phyloP scores from a whole-genome alignment of 768 basidiomycete species.

The Phaeotremella fagi region DNA sequence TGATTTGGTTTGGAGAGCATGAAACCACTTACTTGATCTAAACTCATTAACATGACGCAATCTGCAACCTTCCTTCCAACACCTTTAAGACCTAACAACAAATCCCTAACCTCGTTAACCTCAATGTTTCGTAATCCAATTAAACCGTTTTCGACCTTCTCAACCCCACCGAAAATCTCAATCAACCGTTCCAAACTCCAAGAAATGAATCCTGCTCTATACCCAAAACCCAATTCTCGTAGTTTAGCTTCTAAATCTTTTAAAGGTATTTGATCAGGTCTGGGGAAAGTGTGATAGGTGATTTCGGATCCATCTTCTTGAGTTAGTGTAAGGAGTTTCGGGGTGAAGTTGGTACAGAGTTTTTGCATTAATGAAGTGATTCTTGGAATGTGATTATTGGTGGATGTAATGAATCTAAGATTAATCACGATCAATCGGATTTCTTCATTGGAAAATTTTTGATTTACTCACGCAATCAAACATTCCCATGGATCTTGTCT shows the following conservation, averaged over 20 bases:
- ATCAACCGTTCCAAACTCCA: constrained; percentile 34
- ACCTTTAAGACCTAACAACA: constrained; percentile 75
- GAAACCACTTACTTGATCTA: constrained; percentile 65
- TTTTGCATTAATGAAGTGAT: constrained; percentile 90
- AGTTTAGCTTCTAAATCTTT: constrained; percentile 59
- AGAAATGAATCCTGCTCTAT: constrained; percentile 82
- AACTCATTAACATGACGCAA: constrained; percentile 84
- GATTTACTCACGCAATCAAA: constrained; percentile 74
- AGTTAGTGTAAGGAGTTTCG: constrained; percentile 58
- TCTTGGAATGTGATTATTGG: constrained; percentile 91
- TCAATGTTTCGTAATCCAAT: constrained; percentile 47
- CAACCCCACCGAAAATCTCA: constrained; percentile 19
- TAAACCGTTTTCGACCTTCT: constrained; percentile 25
- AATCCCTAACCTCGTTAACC: constrained; percentile 63
- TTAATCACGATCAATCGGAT: too few relatives aligned
- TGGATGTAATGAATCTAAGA: constrained; percentile 88
- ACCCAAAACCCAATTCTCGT: constrained; percentile 86
- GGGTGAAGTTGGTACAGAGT: constrained; percentile 72
- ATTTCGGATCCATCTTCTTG: constrained; percentile 22
- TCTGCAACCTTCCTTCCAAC: constrained; percentile 97
- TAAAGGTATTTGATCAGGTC: constrained; percentile 51
- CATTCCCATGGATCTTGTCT: constrained; percentile 96
- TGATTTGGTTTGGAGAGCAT: too few relatives aligned
- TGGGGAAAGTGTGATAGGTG: constrained; percentile 76
- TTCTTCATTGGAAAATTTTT: background rate